Base-by-base conservation (phyloP, 208 protist species). In the Crithidia acanthocephali region DNA sequence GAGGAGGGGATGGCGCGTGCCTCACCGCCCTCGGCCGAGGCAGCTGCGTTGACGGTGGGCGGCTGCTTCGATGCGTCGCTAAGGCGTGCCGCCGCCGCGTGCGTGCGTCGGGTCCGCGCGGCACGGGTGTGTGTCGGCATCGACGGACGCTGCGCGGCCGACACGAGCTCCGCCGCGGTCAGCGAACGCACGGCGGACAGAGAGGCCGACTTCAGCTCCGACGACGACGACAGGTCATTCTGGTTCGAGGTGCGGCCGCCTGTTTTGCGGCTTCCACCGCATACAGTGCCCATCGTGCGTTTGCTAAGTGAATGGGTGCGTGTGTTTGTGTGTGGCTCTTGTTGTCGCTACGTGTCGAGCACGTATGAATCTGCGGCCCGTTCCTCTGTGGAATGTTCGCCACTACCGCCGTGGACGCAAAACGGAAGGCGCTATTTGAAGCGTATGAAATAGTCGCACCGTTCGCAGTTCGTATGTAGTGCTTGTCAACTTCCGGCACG, bases 151-250 rank as follows among this genome's bases (percentile, higher is more conserved):
- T 50, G 37, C 5, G 20, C n/a, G 9, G 35, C 57, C 2, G 37
- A n/a, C 4, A 5, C 57, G 11, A 62, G 6, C 57, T 62, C 57
- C 22, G n/a, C 20, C 18, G 57, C 57, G 8, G 57, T 32, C 15
- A 50, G 30, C 23, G 40, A 33, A 37, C 37, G 37, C 23, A 22
- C 23, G 10, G 18, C n/a, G n/a, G 57, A 62, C 6, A 62, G 23
- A 23, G 57, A 62, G 25, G 23, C 20, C 1, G 57, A 62, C 57
- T 50, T 62, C 37, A 32, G 37, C 57, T 30, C 57, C 15, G 37
- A 47, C 6, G 57, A 33, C 16, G 32, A 20, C 10, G 57, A 50
- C 1, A 32, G 15, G 23, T 28, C 37, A 27, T 50, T 62, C 1
- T n/a, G 37, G 23, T 32, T 37, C 1, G 37, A 45, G 1, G 22